Conservation (phyloP, 2,329 filamentous ascomycete genomes). For the Trichoderma asperellum region DNA sequence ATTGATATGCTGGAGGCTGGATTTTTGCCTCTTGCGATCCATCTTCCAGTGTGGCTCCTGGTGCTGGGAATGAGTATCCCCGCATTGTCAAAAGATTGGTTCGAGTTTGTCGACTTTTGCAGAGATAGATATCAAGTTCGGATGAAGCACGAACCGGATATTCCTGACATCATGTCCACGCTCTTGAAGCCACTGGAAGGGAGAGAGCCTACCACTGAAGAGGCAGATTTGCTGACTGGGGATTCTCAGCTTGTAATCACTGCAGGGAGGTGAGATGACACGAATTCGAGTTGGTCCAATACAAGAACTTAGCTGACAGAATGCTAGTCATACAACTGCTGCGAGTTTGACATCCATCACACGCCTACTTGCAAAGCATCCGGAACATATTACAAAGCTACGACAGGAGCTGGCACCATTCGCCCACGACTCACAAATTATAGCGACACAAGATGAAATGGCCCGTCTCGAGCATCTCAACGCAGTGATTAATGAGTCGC, state of each 20-base stretch:
- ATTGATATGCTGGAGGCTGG: neutral
- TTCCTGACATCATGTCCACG: neutral
- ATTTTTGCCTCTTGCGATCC: neutral
- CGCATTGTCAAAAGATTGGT: neutral
- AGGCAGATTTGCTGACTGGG: neutral
- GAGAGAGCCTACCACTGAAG: neutral
- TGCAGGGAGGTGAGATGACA: slow-evolving; percentile 2
- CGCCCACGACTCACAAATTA: neutral
- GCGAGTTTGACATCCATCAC: slow-evolving; percentile 41
- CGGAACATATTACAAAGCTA: slow-evolving; percentile 26
- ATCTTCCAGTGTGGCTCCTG: neutral
- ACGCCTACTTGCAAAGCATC: slow-evolving; percentile 38
- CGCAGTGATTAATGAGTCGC: slow-evolving; percentile 33
- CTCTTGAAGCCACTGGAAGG: neutral
- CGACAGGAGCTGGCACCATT: slow-evolving; percentile 1
- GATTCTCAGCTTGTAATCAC: slow-evolving; percentile 6
- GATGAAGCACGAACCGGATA: neutral
- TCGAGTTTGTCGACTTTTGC: neutral
- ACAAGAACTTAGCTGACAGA: neutral
- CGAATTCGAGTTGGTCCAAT: neutral
- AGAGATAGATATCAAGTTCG: neutral
- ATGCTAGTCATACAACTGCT: slow-evolving; percentile 40
- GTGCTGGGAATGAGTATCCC: neutral
- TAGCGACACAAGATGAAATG: neutral
- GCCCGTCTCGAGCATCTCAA: slow-evolving; percentile 32